A percentile compares a stretch with the other conserved stretches of the same genome.
Conservation (phyloP, 2,329 filamentous ascomycete genomes). For the Podosphaera xanthii region DNA sequence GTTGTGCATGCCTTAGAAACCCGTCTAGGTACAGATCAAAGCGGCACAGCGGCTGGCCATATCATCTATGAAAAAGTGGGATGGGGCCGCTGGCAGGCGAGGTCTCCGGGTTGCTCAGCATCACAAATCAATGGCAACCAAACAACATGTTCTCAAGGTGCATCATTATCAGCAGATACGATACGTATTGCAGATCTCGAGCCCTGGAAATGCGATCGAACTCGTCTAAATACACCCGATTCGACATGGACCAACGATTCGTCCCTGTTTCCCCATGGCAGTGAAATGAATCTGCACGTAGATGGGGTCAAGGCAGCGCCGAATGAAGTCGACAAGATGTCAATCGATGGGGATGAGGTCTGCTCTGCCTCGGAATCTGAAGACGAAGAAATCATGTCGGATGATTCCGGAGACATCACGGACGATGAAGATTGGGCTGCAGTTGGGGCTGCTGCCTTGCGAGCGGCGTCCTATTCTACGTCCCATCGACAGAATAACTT, state of each 20-base stretch:
- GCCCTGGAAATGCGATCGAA: constrained; percentile 23
- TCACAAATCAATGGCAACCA: constrained; percentile 19
- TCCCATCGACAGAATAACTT: constrained; percentile 28
- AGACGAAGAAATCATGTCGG: constrained; percentile 43
- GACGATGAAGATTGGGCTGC: constrained; percentile 93
- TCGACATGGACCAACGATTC: constrained; percentile 49
- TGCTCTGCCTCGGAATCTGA: constrained; percentile 52
- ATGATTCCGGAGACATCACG: constrained; percentile 66
- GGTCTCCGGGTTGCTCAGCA: constrained; percentile 39
- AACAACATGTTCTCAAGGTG: constrained; percentile 21
- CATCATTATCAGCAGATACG: constrained; percentile 17
- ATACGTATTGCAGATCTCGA: constrained; percentile 32
- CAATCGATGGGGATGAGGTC: constrained; percentile 49
- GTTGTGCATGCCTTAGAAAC: constrained; percentile 85
- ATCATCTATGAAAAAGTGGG: constrained; percentile 87
- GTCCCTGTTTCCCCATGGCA: constrained; percentile 52
- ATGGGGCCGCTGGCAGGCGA: constrained; percentile 90
- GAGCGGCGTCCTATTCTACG: constrained; percentile 39
- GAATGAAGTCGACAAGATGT: constrained; percentile 89
- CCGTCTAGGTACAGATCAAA: constrained; percentile 33
- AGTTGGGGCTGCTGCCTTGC: constrained; percentile 66
- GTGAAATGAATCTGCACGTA: constrained; percentile 38
- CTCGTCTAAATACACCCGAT: constrained; percentile 26
- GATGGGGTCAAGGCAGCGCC: constrained; percentile 24
- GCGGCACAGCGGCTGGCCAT: constrained; percentile 38